Base-by-base conservation (phyloP, 1,284 basidiomycete genomes). In the Ceratobasidium papillatum region DNA sequence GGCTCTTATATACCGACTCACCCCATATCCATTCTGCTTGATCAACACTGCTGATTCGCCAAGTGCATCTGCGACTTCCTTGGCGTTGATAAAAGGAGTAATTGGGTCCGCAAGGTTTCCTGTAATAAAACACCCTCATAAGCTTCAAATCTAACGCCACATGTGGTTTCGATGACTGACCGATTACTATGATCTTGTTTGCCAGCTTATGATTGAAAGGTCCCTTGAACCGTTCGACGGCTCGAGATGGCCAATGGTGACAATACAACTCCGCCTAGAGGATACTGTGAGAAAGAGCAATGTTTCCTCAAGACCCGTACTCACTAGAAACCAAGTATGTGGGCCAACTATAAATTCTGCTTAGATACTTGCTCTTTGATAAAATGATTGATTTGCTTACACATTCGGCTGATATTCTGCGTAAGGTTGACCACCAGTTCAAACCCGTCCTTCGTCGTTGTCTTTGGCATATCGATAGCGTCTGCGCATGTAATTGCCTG, bases 401-500 rank as follows among this genome's bases (percentile, higher is more conserved):
- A 75, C 34, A 61, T 56, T 25, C 41, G 74, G 8, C 34, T 59
- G 3, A 61, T 25, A 30, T 47, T 25, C 12, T 43, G 7, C 43
- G 68, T 72, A 8, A 72, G 19, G 25, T 51, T 19, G 11, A 74
- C 58, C 8, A 76, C 22, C 17, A 34, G 14, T 11, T 76, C 45
- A 34, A 74, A 76, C 11, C 65, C 69, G 34, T 73, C 74, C 47
- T n/a, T 43, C 11, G 75, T 75, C 17, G 74, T 74, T 3, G 52
- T 54, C 19, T 38, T 65, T 3, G 30, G 38, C 9, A 58, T 14
- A 45, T 75, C 45, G 8, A 65, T 22, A 7, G 75, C 75, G 25
- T 75, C 75, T 3, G 58, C 75, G 58, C 75, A 75, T 27, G 74
- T 73, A 41, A 75, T 52, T 2, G 73, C 75, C 17, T 64, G 61